A percentile compares a stretch with the other conserved stretches of the same genome.
Evolutionary conservation across 176 grass and related monocot genomes (phyloP).

Genomic region (Rhipidocladum racemiflorum): DNA sequence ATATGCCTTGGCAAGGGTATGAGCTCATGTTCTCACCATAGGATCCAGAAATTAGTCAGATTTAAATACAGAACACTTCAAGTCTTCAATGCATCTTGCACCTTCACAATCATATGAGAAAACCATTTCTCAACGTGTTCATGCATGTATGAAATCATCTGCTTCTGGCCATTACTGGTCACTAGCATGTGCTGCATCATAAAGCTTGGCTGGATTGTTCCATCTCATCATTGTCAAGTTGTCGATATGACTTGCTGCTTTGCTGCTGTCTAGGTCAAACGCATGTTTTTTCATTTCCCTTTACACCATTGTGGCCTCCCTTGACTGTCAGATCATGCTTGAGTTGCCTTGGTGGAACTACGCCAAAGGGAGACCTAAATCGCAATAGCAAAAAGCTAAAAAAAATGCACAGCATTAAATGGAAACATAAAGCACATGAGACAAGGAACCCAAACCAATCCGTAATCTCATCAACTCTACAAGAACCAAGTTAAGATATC

Average conservation of each 20-base stretch:
- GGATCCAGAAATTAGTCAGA: conserved; percentile 3
- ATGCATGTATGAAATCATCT: not conserved
- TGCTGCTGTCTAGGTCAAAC: not conserved
- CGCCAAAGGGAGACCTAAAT: not conserved
- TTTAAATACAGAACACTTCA: not conserved
- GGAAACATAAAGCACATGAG: not conserved
- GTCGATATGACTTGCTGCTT: not conserved
- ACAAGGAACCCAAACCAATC: not conserved
- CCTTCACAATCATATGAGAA: not conserved
- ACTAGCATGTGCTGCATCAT: not conserved
- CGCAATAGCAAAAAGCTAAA: not conserved
- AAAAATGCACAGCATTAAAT: not conserved
- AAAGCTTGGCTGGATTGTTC: not conserved
- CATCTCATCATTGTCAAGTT: not conserved
- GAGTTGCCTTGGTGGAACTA: not conserved
- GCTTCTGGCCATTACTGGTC: not conserved
- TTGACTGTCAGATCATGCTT: not conserved
- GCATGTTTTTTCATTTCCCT: not conserved
- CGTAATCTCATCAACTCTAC: not conserved
- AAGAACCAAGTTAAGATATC: not conserved
- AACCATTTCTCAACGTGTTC: not conserved
- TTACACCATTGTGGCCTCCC: not conserved
- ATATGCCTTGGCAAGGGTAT: not conserved
- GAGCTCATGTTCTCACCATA: not conserved
- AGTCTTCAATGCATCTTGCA: not conserved